These are phyloP conservation scores for Furcasterigmium sp. DNA, from an alignment of 2,329 filamentous ascomycete genomes.

Conservation along the genomic window DNA sequence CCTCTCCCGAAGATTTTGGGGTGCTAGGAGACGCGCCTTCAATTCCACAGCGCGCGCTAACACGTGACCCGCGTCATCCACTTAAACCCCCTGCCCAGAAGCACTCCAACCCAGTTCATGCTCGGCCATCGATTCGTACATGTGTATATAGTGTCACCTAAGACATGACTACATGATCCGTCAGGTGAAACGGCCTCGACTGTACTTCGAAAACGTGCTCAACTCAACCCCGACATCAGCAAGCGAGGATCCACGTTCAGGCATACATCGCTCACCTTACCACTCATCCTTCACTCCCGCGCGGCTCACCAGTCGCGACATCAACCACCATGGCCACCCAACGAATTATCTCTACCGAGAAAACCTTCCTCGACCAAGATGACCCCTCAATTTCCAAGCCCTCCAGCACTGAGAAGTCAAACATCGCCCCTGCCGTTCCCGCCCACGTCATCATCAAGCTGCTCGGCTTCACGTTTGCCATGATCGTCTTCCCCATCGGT, in stretches of 20 bases:
- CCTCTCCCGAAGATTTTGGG: constrained; percentile 2
- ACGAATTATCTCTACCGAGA: constrained; percentile 60
- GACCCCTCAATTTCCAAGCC: constrained; percentile 31
- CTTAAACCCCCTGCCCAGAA: background rate
- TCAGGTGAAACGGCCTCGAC: no score
- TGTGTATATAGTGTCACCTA: no score
- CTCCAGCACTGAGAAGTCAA: constrained; percentile 52
- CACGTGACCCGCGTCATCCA: constrained; percentile 2
- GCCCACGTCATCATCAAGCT: constrained; percentile 86
- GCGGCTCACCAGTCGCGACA: background rate
- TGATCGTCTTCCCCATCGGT: constrained; percentile 81
- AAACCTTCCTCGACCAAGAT: constrained; percentile 59
- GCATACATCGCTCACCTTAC: background rate
- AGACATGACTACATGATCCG: no score
- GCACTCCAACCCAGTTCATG: no score
- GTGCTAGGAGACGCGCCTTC: constrained; percentile 1
- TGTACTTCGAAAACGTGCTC: no score
- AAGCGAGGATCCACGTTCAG: no score
- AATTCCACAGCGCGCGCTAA: background rate
- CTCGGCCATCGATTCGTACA: no score
- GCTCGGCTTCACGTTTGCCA: constrained; percentile 82
- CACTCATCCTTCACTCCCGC: background rate
- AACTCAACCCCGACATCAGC: no score
- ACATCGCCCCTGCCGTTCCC: constrained; percentile 78
- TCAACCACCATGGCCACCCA: constrained; percentile 59